Conservation (phyloP, 1,284 basidiomycete genomes). For the Ustilago crameri region DNA sequence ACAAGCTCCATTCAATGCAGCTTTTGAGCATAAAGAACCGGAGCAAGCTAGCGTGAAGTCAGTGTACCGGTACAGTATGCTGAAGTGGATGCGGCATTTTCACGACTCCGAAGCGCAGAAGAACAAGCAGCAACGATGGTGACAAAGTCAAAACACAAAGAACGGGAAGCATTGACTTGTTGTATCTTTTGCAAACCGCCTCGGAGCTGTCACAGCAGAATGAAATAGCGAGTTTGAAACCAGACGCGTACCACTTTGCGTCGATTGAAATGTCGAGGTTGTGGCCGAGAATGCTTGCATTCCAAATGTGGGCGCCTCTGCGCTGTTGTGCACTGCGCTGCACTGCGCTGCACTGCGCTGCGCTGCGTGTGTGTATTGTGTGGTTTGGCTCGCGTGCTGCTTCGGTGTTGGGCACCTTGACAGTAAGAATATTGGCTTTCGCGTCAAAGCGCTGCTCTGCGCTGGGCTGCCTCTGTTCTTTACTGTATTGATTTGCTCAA, state of each 20-base stretch:
- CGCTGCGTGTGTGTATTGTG: neutral
- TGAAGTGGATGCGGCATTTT: neutral
- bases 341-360: neutral
- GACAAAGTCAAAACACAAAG: neutral
- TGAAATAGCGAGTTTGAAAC: neutral
- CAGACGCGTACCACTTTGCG: neutral
- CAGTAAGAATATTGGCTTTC: neutral
- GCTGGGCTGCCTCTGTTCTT: slow-evolving; percentile 3
- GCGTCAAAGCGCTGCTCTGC: slow-evolving; percentile 2
- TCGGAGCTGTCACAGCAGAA: slow-evolving; percentile 20
- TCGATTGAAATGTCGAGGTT: neutral
- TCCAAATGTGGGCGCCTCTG: too few relatives aligned
- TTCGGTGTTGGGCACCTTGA: slow-evolving; percentile 13
- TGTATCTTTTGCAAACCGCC: too few relatives aligned
- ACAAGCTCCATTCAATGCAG: too few relatives aligned
- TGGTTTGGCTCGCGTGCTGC: slow-evolving; percentile 11
- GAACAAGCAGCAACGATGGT: neutral
- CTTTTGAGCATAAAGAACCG: too few relatives aligned
- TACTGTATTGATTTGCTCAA: neutral
- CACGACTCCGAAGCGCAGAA: slow-evolving; percentile 10
- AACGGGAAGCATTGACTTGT: neutral
- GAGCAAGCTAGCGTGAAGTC: too few relatives aligned
- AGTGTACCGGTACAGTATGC: neutral
- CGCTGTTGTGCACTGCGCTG: neutral
- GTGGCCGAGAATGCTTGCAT: neutral